A percentile compares a stretch with the other conserved stretches of the same genome.
Evolutionary conservation across 305 asterid species (phyloP).

Genomic region (Withania somnifera): DNA sequence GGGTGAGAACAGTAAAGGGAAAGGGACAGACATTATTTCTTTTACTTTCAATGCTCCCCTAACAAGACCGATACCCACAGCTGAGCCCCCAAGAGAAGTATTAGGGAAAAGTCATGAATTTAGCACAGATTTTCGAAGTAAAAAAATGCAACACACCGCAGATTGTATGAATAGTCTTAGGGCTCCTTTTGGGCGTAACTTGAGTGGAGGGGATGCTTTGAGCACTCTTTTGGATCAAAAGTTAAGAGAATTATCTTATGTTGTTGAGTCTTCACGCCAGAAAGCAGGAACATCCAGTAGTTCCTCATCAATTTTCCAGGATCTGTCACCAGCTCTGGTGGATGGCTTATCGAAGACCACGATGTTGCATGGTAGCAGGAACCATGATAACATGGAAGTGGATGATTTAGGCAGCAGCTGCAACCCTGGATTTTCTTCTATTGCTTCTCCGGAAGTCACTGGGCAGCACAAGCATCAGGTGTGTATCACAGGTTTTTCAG

Average conservation of each 20-base stretch:
- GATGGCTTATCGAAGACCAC: slow-evolving; percentile 18
- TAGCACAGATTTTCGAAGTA: slow-evolving; percentile 28
- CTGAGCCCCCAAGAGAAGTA: slow-evolving; percentile 25
- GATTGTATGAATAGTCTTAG: slow-evolving; percentile 25
- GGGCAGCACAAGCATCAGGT: slow-evolving; percentile 31
- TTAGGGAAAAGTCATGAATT: slow-evolving; percentile 24
- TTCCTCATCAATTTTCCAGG: slow-evolving; percentile 11
- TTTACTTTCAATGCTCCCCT: slow-evolving; percentile 90
- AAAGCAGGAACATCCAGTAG: slow-evolving; percentile 17
- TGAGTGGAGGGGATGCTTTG: slow-evolving; percentile 53
- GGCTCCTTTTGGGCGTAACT: slow-evolving; percentile 27
- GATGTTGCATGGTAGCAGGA: slow-evolving; percentile 13
- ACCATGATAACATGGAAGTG: slow-evolving; percentile 14
- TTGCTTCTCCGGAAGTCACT: slow-evolving; percentile 10
- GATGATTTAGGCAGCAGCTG: slow-evolving; percentile 20
- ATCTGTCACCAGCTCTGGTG: slow-evolving; percentile 4
- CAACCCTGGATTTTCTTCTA: slow-evolving; percentile 23
- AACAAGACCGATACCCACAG: slow-evolving; percentile 29
- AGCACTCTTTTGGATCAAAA: slow-evolving; percentile 77
- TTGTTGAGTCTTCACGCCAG: slow-evolving; percentile 44
- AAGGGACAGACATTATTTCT: slow-evolving; percentile 62
- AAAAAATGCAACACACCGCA: slow-evolving; percentile 24
- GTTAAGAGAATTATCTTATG: slow-evolving; percentile 52
- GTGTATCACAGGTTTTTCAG: not conserved
- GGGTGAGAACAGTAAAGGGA: slow-evolving; percentile 33